phyloP scores from a whole-genome alignment of 495 filamentous ascomycete genomes.

The Delitschia confertaspora region DNA sequence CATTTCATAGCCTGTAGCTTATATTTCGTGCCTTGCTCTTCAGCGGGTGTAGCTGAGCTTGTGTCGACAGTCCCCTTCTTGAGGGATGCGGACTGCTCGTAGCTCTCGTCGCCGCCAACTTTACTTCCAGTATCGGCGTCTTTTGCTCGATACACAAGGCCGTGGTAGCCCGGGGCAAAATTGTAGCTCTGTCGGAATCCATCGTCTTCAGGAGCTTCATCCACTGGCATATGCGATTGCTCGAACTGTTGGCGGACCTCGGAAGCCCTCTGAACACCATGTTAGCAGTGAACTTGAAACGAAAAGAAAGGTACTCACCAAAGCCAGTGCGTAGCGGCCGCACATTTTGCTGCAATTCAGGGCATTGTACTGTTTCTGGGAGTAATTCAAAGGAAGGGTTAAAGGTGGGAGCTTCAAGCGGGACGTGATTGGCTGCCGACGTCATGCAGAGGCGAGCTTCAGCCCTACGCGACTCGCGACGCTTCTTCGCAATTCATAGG shows the following conservation, averaged over 20 bases:
- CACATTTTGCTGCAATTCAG: constrained; percentile 52
- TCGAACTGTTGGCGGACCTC: constrained; percentile 61
- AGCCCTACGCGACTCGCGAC: constrained; percentile 15
- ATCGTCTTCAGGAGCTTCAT: constrained; percentile 67
- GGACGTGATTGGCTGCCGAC: constrained; percentile 16
- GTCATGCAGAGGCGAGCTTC: constrained; percentile 13
- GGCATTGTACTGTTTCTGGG: constrained; percentile 10
- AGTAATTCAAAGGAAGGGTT: neutral
- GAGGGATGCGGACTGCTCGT: constrained; percentile 18
- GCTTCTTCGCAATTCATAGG: too few species aligned
- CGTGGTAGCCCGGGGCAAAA: constrained; percentile 80
- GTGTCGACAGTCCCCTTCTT: neutral
- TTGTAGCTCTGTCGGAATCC: constrained; percentile 74
- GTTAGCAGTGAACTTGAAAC: constrained; percentile 32
- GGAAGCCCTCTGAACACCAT: constrained; percentile 42
- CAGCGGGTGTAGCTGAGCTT: neutral
- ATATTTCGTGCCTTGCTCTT: constrained; percentile 40
- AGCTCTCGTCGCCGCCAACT: constrained; percentile 12
- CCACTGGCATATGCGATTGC: constrained; percentile 65
- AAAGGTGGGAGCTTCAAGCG: constrained; percentile 4
- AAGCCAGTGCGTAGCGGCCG: constrained; percentile 70
- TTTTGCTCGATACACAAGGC: constrained; percentile 78
- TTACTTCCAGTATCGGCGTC: constrained; percentile 44
- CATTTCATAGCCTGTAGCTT: constrained; percentile 89
- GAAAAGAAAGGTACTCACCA: constrained; percentile 48